Conservation (phyloP, 768 basidiomycete species). For the Astraeus odoratus region DNA sequence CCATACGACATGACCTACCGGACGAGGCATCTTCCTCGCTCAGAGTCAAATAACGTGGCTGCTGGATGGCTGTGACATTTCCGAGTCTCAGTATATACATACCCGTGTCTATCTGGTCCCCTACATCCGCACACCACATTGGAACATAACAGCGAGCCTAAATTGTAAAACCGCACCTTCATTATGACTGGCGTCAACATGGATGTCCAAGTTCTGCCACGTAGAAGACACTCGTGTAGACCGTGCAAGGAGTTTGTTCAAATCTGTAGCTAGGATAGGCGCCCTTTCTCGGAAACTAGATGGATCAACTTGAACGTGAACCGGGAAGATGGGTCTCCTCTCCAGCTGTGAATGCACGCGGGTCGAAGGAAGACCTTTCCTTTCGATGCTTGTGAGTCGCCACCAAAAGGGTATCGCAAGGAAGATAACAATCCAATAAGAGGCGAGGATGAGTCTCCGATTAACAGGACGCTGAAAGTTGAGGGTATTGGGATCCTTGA, state of each 20-base stretch:
- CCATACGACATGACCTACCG: conserved; percentile 15
- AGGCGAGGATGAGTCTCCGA: conserved; percentile 55
- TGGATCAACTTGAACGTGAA: conserved; percentile 33
- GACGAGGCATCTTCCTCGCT: conserved; percentile 18
- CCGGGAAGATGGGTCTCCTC: conserved; percentile 39
- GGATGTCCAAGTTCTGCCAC: conserved; percentile 41
- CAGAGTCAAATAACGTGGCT: conserved; percentile 16
- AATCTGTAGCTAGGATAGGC: conserved; percentile 22
- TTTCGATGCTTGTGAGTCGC: conserved; percentile 84
- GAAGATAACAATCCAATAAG: conserved; percentile 76
- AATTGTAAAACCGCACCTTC: conserved; percentile 29
- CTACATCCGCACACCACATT: conserved; percentile 12
- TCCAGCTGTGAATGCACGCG: conserved; percentile 49
- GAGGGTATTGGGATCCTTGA: conserved; percentile 42
- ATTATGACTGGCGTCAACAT: conserved; percentile 18
- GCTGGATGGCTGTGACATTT: conserved; percentile 16
- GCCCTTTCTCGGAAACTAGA: conserved; percentile 10
- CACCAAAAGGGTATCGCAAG: conserved; percentile 90
- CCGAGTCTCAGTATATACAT: conserved; percentile 21
- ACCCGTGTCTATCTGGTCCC: conserved; percentile 3
- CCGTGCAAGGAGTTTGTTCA: conserved; percentile 16
- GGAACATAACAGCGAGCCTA: not conserved
- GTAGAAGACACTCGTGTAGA: conserved; percentile 15
- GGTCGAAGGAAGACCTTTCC: conserved; percentile 61
- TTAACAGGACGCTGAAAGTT: conserved; percentile 44